Evolutionary conservation across 805 yeast species (phyloP).

Genomic region (Spathaspora boniae): DNA sequence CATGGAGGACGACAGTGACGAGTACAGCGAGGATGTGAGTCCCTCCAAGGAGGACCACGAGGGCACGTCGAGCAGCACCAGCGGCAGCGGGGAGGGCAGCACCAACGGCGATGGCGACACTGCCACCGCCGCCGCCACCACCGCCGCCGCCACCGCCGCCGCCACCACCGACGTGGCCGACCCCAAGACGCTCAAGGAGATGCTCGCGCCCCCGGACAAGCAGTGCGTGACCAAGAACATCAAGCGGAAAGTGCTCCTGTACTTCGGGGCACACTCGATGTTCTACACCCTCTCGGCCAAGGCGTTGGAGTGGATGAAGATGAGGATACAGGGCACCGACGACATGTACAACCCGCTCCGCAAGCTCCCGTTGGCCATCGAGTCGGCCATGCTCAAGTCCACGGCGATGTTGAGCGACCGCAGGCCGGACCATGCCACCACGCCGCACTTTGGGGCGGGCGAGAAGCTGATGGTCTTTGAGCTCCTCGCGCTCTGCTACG

Average conservation of each 20-base stretch:
- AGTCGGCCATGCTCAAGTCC: conserved; percentile 13
- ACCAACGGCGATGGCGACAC: no score
- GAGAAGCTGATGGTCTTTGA: conserved; percentile 21
- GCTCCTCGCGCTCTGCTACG: conserved; percentile 19
- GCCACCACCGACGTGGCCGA: conserved; percentile 3
- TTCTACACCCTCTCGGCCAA: conserved; percentile 27
- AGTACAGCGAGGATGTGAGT: no score
- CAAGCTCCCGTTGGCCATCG: conserved; percentile 22
- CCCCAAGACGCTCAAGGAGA: conserved; percentile 8
- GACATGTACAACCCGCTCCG: conserved; percentile 21
- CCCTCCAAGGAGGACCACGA: no score
- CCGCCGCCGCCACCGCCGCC: conserved; percentile 3
- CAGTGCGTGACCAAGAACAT: conserved; percentile 1
- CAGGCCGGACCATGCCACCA: conserved; percentile 5
- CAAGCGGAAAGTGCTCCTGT: conserved; percentile 7
- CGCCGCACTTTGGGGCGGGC: conserved; percentile 3
- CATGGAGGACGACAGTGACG: no score
- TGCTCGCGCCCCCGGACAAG: conserved; percentile 7
- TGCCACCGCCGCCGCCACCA: conserved; percentile 2
- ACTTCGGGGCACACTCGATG: conserved; percentile 23
- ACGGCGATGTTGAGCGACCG: conserved; percentile 8
- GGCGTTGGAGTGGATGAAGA: conserved; percentile 26
- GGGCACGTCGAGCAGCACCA: no score
- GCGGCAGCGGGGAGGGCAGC: no score
- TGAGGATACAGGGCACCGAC: conserved; percentile 17